Evolutionary conservation across 768 basidiomycete genomes (phyloP), one percentile per base, ranked within the genome.

Genomic region (Serpula lacrymans): DNA sequence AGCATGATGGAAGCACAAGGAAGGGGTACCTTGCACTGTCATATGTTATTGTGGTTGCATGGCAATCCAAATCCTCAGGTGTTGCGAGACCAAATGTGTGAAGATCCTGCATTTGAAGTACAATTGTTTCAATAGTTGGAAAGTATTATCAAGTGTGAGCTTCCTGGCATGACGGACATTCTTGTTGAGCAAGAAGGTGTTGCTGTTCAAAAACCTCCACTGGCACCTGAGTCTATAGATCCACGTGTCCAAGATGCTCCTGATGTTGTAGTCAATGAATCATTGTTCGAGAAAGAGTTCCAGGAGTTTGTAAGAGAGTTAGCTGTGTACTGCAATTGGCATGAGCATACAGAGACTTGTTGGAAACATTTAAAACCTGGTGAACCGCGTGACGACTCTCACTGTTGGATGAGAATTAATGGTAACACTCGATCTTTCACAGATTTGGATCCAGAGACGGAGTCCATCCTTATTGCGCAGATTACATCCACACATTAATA

Each of bases 1-100:
- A 66, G 69, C 3, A 68, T 64, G 2, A 64, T 69, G 0, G 68
- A 71, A 38, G 58, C 63, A 22, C 69, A 71, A 45, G 68, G 68
- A 1, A 34, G 62, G 9, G 39, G 66, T 0, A 65, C 67, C 0
- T 37, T 72, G 2, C 70, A 72, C 49, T 29, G 68, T 2, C 68
- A 71, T 45, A 18, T 64, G 24, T 24, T 70, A 1, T 14, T 70
- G 1, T 72, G 67, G 67, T 52, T 70, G 2, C 4, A 20, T 16
- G 21, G 25, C 20, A n/a, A 33, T 33, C 31, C 31, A 14, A 14
- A n/a, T 6, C 31, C 31, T 8, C 31, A 33, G 20, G n/a, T 14
- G 20, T 14, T 33, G n/a, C 31, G 31, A 18, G 31, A 33, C 20
- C 6, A 18, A 14, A 33, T 33, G 31, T 14, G 14, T 6, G n/a